These are phyloP conservation scores for Phytophthora brassicae DNA, from an alignment of 352 stramenopile genomes.

Conservation along the genomic window DNA sequence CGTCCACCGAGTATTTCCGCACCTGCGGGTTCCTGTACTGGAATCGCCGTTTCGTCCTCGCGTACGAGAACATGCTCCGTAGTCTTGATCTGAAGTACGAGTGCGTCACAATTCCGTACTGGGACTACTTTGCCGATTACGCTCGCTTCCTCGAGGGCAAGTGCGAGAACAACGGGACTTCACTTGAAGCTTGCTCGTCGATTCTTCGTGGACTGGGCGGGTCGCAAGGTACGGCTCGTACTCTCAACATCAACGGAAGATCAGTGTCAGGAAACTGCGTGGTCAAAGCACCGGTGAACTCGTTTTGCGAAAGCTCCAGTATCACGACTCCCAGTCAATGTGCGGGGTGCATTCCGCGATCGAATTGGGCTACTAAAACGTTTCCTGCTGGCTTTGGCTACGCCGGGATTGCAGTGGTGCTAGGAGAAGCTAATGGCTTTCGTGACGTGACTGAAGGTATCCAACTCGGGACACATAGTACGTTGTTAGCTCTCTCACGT, in stretches of 20 bases:
- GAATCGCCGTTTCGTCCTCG: slow-evolving; percentile 49
- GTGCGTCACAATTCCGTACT: slow-evolving; percentile 59
- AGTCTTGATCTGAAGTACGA: slow-evolving; percentile 34
- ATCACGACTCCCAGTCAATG: slow-evolving; percentile 30
- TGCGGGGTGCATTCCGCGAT: slow-evolving; percentile 38
- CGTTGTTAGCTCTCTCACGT: background rate
- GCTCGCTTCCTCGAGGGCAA: slow-evolving; percentile 21
- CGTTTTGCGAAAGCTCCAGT: slow-evolving; percentile 46
- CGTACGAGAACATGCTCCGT: slow-evolving; percentile 60
- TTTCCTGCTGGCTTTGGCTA: slow-evolving; percentile 53
- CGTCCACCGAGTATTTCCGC: slow-evolving; percentile 33
- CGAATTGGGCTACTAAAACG: slow-evolving; percentile 30
- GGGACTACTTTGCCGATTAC: slow-evolving; percentile 61
- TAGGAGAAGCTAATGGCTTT: slow-evolving; percentile 36
- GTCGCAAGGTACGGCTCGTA: slow-evolving; percentile 16
- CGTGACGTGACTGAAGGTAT: slow-evolving; percentile 36
- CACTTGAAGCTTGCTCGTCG: slow-evolving; percentile 38
- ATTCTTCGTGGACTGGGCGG: slow-evolving; percentile 45
- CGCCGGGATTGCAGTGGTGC: slow-evolving; percentile 23
- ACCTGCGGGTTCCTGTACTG: slow-evolving; percentile 58
- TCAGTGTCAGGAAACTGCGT: slow-evolving; percentile 32
- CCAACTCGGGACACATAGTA: slow-evolving; percentile 58
- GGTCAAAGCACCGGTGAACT: slow-evolving; percentile 19
- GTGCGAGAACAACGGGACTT: slow-evolving; percentile 24
- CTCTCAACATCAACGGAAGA: slow-evolving; percentile 34